phyloP scores from a whole-genome alignment of 2,329 filamentous ascomycete genomes.

The Tetracladium maxilliforme region DNA sequence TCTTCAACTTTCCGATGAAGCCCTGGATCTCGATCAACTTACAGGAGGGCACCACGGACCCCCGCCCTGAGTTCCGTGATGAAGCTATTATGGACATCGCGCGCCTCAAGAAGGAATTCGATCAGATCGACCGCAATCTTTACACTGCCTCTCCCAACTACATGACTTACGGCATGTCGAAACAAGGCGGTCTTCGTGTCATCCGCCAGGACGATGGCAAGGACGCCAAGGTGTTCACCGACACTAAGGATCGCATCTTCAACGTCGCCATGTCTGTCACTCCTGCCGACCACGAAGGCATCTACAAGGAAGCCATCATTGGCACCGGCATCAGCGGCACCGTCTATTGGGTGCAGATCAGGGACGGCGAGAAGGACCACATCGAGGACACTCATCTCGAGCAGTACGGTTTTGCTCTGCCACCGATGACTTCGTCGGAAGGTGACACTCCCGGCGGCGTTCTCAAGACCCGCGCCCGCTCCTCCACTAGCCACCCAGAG shows the following conservation, averaged over 20 bases:
- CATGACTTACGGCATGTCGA: conserved; percentile 89
- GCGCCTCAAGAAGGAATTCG: conserved; percentile 90
- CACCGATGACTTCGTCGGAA: conserved; percentile 71
- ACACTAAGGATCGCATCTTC: conserved; percentile 87
- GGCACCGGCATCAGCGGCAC: conserved; percentile 89
- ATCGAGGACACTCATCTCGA: conserved; percentile 69
- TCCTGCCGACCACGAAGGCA: conserved; percentile 37
- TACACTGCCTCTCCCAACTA: conserved; percentile 81
- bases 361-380: conserved; percentile 62
- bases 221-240: conserved; percentile 82
- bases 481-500: conserved; percentile 76
- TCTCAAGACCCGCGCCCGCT: conserved; percentile 87
- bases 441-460: conserved; percentile 85
- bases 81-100: conserved; percentile 86
- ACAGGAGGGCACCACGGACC: conserved; percentile 36
- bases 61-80: conserved; percentile 53
- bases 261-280: conserved; percentile 74
- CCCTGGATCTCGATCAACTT: conserved; percentile 88
- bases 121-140: conserved; percentile 88
- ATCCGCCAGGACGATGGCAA: conserved; percentile 89
- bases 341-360: conserved; percentile 87
- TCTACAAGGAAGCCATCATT: conserved; percentile 71
- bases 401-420: conserved; percentile 76
- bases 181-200: conserved; percentile 81
- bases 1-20: conserved; percentile 93